These are phyloP conservation scores for Fragaria nilgerrensis DNA, from an alignment of 306 rosid species.

Conservation along the genomic window DNA sequence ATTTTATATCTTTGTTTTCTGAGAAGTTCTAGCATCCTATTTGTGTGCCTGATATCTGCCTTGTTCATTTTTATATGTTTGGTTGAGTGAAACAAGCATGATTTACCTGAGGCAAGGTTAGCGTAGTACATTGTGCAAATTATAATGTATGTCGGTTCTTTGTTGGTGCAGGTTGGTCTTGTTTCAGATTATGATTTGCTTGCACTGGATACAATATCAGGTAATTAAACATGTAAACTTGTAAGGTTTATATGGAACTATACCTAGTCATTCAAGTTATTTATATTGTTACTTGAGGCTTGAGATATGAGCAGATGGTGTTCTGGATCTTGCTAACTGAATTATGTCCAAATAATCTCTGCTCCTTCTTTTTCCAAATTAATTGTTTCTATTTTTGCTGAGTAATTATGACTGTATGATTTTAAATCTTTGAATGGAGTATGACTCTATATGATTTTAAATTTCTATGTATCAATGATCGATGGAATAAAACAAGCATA, in stretches of 20 bases:
- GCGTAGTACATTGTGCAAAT: slow-evolving; percentile 13
- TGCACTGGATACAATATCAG: slow-evolving; percentile 89
- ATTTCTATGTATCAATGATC: not conserved
- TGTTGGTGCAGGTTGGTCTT: slow-evolving; percentile 77
- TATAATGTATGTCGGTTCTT: slow-evolving; percentile 24
- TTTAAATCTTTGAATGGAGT: not conserved
- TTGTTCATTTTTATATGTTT: not conserved
- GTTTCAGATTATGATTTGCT: slow-evolving; percentile 92
- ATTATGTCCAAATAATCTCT: not conserved
- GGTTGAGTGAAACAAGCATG: slow-evolving; percentile 6
- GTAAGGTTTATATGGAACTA: not conserved
- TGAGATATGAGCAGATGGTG: not conserved
- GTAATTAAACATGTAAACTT: slow-evolving; percentile 31
- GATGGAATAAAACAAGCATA: not conserved
- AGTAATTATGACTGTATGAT: not conserved
- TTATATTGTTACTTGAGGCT: not conserved
- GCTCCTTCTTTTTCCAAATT: not conserved
- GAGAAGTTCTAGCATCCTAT: not conserved
- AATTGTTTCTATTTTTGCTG: not conserved
- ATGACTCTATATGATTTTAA: too few relatives aligned
- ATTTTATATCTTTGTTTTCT: not conserved
- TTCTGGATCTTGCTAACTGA: not conserved
- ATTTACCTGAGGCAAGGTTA: not conserved
- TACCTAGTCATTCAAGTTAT: not conserved
- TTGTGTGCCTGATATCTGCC: not conserved